A percentile compares a stretch with the other conserved stretches of the same genome.
These are phyloP conservation scores for Extremus antarcticus DNA, from an alignment of 495 filamentous ascomycete species.

Conservation along the genomic window DNA sequence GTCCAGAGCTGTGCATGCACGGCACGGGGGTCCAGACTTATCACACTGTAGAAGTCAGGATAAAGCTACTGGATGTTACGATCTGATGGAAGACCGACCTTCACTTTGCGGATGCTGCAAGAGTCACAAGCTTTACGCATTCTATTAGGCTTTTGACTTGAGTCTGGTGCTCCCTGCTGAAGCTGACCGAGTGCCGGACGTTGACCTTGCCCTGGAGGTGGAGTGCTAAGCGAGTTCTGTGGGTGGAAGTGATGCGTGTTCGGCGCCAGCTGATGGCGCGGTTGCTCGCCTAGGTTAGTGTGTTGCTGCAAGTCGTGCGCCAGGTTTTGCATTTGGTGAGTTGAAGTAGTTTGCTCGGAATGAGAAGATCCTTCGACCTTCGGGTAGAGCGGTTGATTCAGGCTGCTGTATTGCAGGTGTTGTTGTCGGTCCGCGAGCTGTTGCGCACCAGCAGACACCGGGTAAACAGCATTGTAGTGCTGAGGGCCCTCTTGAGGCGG, in stretches of 20 bases:
- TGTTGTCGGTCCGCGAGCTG: slow-evolving; percentile 8
- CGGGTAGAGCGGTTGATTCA: slow-evolving; percentile 15
- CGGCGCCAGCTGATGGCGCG: slow-evolving; percentile 10
- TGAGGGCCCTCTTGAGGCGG: slow-evolving; percentile 14
- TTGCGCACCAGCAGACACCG: slow-evolving; percentile 12
- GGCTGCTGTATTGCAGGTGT: slow-evolving; percentile 6
- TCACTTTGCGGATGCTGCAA: slow-evolving; percentile 77
- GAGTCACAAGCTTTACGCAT: slow-evolving; percentile 74
- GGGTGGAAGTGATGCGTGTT: slow-evolving; percentile 8
- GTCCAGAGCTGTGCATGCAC: slow-evolving; percentile 63
- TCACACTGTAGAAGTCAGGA: slow-evolving; percentile 53
- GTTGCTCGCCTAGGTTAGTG: slow-evolving; percentile 8
- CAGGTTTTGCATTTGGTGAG: slow-evolving; percentile 8
- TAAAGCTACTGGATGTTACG: background rate
- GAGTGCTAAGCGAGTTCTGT: background rate
- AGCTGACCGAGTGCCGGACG: background rate
- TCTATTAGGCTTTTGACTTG: slow-evolving; percentile 35
- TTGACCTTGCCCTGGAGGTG: background rate
- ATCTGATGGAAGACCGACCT: slow-evolving; percentile 40
- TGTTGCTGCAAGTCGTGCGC: slow-evolving; percentile 9
- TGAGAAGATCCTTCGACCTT: slow-evolving; percentile 13
- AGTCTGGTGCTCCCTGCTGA: background rate
- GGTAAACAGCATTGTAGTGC: slow-evolving; percentile 19
- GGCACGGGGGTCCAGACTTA: slow-evolving; percentile 66
- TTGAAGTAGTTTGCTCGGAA: background rate